These are phyloP conservation scores for Termitomyces sp. DNA, from an alignment of 768 basidiomycete genomes.

Conservation along the genomic window DNA sequence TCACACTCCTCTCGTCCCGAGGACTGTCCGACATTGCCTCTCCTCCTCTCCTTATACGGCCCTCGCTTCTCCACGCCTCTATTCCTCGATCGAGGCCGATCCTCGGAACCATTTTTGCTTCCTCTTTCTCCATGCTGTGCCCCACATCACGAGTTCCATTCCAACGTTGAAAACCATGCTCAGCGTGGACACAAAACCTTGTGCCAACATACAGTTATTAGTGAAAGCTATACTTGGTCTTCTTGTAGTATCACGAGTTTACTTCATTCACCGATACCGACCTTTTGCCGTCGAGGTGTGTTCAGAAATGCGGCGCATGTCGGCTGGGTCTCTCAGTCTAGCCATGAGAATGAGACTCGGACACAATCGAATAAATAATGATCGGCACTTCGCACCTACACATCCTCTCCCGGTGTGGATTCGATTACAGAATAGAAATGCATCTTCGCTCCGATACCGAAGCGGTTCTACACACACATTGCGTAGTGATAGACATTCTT, in stretches of 20 bases:
- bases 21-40: conserved; percentile 6
- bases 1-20: conserved; percentile 11
- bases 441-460: background rate
- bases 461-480: background rate
- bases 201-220: background rate
- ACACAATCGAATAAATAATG: background rate
- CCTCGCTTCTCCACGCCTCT: conserved; percentile 13
- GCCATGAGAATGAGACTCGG: background rate
- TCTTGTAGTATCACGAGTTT: background rate
- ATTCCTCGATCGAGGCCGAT: conserved; percentile 15
- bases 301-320: background rate
- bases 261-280: background rate
- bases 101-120: conserved; percentile 17
- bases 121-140: conserved; percentile 12
- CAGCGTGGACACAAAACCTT: background rate
- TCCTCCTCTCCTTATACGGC: conserved; percentile 13
- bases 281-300: background rate
- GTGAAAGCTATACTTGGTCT: background rate
- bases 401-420: background rate
- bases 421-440: background rate
- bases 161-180: background rate
- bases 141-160: conserved; percentile 17
- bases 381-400: conserved; percentile 1
- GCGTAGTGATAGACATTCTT: background rate
- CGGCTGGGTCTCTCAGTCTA: background rate